Conservation (phyloP, 1,139 yeast species). For the Lodderomyces jiufengensis region DNA sequence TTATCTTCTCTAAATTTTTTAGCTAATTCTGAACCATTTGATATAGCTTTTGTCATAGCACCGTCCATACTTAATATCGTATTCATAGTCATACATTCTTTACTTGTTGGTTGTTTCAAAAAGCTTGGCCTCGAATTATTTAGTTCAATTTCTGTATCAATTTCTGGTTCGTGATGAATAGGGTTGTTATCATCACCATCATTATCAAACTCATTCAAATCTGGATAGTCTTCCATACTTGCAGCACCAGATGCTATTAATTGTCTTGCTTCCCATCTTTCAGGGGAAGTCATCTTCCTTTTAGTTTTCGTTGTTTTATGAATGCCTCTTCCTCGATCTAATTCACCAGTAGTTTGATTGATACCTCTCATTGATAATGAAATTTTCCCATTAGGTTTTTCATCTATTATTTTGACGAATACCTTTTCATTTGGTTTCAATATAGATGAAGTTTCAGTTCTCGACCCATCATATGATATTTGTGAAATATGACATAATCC, state of each 20-base stretch:
- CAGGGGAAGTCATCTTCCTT: constrained; percentile 73
- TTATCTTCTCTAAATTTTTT: constrained; percentile 62
- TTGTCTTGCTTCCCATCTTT: constrained; percentile 86
- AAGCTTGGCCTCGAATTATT: constrained; percentile 70
- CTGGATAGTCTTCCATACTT: constrained; percentile 69
- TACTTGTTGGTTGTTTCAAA: constrained; percentile 28
- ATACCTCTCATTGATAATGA: constrained; percentile 71
- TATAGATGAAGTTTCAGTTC: constrained; percentile 59
- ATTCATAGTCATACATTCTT: constrained; percentile 13
- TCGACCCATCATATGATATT: constrained; percentile 43
- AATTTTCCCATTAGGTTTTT: constrained; percentile 35
- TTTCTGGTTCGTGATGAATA: constrained; percentile 42
- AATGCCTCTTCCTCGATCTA: constrained; percentile 16
- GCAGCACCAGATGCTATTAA: constrained; percentile 77
- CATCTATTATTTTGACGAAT: constrained; percentile 59
- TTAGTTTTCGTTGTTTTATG: constrained; percentile 24
- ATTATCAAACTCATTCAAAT: constrained; percentile 26
- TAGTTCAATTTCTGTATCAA: constrained; percentile 70
- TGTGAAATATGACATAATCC: constrained; percentile 83
- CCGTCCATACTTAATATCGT: constrained; percentile 45
- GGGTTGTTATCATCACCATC: constrained; percentile 32
- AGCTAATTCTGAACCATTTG: constrained; percentile 69
- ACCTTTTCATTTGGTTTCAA: constrained; percentile 59
- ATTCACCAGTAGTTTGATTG: constrained; percentile 67
- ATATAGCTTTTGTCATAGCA: constrained; percentile 71